Conservation (phyloP, 148 eudicot genomes). For the Vaccinium corymbosum region DNA sequence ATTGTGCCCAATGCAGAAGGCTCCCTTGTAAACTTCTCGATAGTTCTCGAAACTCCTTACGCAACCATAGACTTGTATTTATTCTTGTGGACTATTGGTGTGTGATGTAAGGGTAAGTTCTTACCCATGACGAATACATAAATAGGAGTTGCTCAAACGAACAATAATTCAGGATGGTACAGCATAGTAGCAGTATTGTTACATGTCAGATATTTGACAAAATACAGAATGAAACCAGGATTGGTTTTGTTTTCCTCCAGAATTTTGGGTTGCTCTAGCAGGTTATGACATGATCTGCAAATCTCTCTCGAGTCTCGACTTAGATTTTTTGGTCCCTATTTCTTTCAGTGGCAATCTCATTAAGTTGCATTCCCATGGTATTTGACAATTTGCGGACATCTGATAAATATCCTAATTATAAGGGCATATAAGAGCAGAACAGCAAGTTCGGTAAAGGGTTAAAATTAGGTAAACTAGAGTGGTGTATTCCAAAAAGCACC, state of each 20-base stretch:
- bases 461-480: no score
- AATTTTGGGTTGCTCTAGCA: background rate
- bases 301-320: background rate
- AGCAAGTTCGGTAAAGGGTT: no score
- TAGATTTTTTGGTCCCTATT: background rate
- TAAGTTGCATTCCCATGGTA: background rate
- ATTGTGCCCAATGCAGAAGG: background rate
- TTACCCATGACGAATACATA: background rate
- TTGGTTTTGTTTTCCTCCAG: background rate
- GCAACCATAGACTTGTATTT: background rate
- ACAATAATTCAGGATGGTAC: background rate
- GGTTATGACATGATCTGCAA: background rate
- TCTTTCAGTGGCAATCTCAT: background rate
- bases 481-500: no score
- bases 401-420: no score
- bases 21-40: background rate
- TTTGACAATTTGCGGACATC: background rate
- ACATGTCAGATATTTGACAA: background rate
- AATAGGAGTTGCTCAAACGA: background rate
- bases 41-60: background rate
- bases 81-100: background rate
- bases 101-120: background rate
- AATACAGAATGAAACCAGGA: background rate
- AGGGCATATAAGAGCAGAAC: no score
- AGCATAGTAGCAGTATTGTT: background rate